A percentile compares a stretch with the other conserved stretches of the same genome.
These are phyloP conservation scores for Amaranthus cruentus DNA, from an alignment of 148 eudicot species.

Conservation along the genomic window DNA sequence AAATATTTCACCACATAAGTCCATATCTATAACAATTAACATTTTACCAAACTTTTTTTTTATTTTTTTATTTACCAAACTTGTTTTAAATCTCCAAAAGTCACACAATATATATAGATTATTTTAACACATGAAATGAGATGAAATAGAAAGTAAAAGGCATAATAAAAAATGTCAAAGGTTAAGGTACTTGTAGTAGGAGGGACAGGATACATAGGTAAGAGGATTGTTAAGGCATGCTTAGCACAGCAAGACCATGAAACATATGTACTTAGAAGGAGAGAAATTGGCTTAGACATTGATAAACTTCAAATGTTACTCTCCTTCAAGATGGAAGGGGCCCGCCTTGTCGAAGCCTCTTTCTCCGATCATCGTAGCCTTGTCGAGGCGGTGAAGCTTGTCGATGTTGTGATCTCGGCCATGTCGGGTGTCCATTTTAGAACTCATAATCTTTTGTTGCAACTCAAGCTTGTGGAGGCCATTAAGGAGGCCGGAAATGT, in stretches of 20 bases:
- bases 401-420: slow-evolving; percentile 68
- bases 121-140: too few relatives aligned
- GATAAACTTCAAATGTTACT: slow-evolving; percentile 54
- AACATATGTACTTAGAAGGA: slow-evolving; percentile 49
- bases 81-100: too few relatives aligned
- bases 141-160: too few relatives aligned
- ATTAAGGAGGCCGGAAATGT: slow-evolving; percentile 86
- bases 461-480: slow-evolving; percentile 79
- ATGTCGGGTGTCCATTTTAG: slow-evolving; percentile 69
- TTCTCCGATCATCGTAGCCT: slow-evolving; percentile 71
- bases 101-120: too few relatives aligned
- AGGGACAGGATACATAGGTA: slow-evolving; percentile 64
- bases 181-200: slow-evolving; percentile 59
- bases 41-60: too few relatives aligned
- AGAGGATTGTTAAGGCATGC: slow-evolving; percentile 49
- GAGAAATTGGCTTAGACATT: slow-evolving; percentile 50
- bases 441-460: slow-evolving; percentile 56
- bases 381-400: slow-evolving; percentile 64
- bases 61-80: too few relatives aligned
- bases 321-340: slow-evolving; percentile 59
- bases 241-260: slow-evolving; percentile 43
- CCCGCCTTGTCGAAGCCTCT: slow-evolving; percentile 54
- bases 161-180: slow-evolving; percentile 34
- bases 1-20: too few relatives aligned
- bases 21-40: too few relatives aligned